Base-by-base conservation (phyloP, 2,329 filamentous ascomycete genomes). In the Botrytis paeoniae region DNA sequence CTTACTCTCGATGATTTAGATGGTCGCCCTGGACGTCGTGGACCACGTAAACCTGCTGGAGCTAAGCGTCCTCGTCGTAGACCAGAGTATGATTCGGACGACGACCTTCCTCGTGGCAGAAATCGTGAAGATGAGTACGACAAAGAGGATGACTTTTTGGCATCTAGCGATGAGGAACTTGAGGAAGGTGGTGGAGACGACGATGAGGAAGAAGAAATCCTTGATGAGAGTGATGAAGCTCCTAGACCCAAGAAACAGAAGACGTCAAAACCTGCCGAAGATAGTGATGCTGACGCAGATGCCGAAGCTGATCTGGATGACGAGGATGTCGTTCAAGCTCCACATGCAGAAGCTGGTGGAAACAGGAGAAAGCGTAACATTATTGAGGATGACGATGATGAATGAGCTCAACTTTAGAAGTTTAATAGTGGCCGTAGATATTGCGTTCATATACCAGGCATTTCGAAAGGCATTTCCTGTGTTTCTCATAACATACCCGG, bases 141-240 rank as follows among this genome's bases (percentile, higher is more conserved):
- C 75, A 87, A 91, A 80, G 92, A 92, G 48, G 93, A 95, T 79
- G 93, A 91, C 73, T 95, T 95, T 80, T 87, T 95, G 72, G 93
- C 91, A 5, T 86, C 86, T 5, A 94, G 91, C 78, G 92, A 94
- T 76, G 92, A 93, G 73, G 93, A 94, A 60, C 81, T 82, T 60
- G 89, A 88, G 59, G 83, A 85, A 73, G 89, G 87, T 1, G 90
- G 90, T 32, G 90, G 92, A 1, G 80, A 81, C 16, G 80, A 82
- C 29, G 80, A 81, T 25, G 79, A 81, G 51, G 77, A 81, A 57
- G 78, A 80, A 51, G 78, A 80, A 54, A 76, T 87, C 5, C 78
- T 86, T 54, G 85, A 87, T n/a, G 86, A 86, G 16, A 80, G 78
- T 59, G 80, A 75, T 32, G 79, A 80, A n/a, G 73, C 76, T 48